A percentile compares a stretch with the other conserved stretches of the same genome.
phyloP scores from a whole-genome alignment of 495 filamentous ascomycete species.

The Xylaria flabelliformis region DNA sequence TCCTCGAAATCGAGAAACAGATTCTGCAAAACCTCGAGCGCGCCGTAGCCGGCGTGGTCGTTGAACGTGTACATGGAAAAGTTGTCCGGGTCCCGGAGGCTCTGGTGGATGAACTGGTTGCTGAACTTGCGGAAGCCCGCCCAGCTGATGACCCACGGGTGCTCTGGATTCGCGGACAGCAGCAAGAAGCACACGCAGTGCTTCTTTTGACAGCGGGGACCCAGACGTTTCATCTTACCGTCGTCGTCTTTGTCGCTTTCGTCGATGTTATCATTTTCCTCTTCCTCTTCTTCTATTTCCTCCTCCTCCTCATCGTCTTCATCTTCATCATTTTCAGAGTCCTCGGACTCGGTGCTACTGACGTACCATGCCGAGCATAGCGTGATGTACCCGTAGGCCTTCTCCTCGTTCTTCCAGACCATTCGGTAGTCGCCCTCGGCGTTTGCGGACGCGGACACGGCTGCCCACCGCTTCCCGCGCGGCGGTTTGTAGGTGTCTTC shows the following conservation, averaged over 20 bases:
- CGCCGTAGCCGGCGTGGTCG: conserved; percentile 43
- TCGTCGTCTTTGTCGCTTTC: conserved; percentile 28
- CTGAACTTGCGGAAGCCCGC: conserved; percentile 43
- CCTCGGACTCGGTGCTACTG: conserved; percentile 27
- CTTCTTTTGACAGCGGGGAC: conserved; percentile 33
- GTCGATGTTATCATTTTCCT: neutral
- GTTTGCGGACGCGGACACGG: conserved; percentile 51
- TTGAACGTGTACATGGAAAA: conserved; percentile 50
- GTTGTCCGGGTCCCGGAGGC: conserved; percentile 42
- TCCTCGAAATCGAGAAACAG: conserved; percentile 47
- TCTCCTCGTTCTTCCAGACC: conserved; percentile 33
- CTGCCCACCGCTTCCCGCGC: conserved; percentile 47
- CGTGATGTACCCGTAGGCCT: conserved; percentile 42
- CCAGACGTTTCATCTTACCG: neutral
- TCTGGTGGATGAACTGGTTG: conserved; percentile 29
- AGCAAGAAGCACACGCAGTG: conserved; percentile 50
- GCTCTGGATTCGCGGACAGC: conserved; percentile 44
- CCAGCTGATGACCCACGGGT: conserved; percentile 47
- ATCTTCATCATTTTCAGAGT: neutral
- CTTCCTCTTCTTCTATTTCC: too few species aligned
- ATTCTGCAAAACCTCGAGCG: conserved; percentile 47
- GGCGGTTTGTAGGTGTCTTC: conserved; percentile 29
- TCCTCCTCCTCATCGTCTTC: conserved; percentile 26
- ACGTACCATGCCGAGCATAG: conserved; percentile 41
- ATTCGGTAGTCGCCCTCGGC: conserved; percentile 41